These are phyloP conservation scores for Hypoxylon perforatum DNA, from an alignment of 495 filamentous ascomycete genomes.

Conservation along the genomic window DNA sequence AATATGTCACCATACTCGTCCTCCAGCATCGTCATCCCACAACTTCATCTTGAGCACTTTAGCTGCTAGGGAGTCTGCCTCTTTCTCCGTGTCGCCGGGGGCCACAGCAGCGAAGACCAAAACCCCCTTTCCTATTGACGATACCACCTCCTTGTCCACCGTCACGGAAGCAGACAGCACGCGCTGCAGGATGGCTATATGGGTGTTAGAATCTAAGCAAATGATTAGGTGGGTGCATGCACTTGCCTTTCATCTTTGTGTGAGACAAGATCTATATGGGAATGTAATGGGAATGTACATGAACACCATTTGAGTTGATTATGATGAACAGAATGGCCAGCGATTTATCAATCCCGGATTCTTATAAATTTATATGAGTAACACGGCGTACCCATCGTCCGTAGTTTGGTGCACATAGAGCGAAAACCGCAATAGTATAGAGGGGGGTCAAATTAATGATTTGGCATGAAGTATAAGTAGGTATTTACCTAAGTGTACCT, in stretches of 20 bases:
- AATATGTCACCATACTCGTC: constrained; percentile 57
- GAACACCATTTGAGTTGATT: too few species aligned
- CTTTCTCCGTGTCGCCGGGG: constrained; percentile 89
- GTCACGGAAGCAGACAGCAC: constrained; percentile 98
- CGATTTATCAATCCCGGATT: too few species aligned
- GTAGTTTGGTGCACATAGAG: too few species aligned
- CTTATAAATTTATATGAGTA: too few species aligned
- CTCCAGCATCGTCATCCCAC: constrained; percentile 83
- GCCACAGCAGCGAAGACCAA: constrained; percentile 92
- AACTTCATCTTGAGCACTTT: constrained; percentile 91
- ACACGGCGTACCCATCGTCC: too few species aligned
- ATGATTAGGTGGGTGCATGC: neutral
- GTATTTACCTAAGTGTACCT: too few species aligned
- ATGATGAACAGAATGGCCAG: too few species aligned
- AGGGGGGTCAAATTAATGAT: too few species aligned
- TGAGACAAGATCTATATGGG: neutral
- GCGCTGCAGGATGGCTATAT: constrained; percentile 87
- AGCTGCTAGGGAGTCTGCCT: constrained; percentile 81
- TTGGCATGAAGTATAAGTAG: too few species aligned
- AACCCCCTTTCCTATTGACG: constrained; percentile 88
- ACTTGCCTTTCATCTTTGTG: constrained; percentile 23
- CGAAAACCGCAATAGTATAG: too few species aligned
- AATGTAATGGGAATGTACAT: too few species aligned
- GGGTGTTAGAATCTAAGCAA: constrained; percentile 27
- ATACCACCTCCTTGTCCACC: constrained; percentile 90